Conservation (phyloP, 2,329 filamentous ascomycete species). For the Aspergillus sclerotialis region DNA sequence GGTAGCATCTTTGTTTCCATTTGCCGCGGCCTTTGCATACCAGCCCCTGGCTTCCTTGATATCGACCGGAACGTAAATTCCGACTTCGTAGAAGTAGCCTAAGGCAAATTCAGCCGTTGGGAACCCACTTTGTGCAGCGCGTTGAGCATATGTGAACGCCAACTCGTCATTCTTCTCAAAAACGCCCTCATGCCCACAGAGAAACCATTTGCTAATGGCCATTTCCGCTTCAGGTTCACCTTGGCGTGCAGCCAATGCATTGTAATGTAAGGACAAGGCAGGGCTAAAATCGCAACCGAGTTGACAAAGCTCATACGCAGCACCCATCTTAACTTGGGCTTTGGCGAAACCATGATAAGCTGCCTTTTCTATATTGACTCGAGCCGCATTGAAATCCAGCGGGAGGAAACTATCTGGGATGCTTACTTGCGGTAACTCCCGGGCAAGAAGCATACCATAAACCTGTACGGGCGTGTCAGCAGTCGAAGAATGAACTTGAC, state of each 20-base stretch:
- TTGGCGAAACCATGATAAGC: conserved; percentile 94
- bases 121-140: conserved; percentile 74
- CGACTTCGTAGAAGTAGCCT: conserved; percentile 96
- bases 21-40: conserved; percentile 84
- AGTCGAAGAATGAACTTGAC: background rate
- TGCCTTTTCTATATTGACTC: conserved; percentile 90
- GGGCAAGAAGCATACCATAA: conserved; percentile 86
- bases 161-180: conserved; percentile 95
- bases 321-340: conserved; percentile 94
- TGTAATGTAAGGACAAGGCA: conserved; percentile 88
- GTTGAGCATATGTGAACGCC: conserved; percentile 82
- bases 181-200: conserved; percentile 86
- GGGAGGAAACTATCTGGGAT: conserved; percentile 67
- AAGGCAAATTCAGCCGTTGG: conserved; percentile 92
- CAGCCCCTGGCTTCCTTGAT: conserved; percentile 74
- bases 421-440: conserved; percentile 83
- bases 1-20: conserved; percentile 84
- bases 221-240: conserved; percentile 91
- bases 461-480: conserved; percentile 41
- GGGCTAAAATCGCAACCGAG: conserved; percentile 93
- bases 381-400: conserved; percentile 64
- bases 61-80: conserved; percentile 81
- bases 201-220: conserved; percentile 96
- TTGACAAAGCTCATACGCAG: conserved; percentile 89
- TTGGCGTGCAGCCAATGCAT: conserved; percentile 83